phyloP scores from a whole-genome alignment of 345 rosid genomes.

The Eucalyptus lansdowneana region DNA sequence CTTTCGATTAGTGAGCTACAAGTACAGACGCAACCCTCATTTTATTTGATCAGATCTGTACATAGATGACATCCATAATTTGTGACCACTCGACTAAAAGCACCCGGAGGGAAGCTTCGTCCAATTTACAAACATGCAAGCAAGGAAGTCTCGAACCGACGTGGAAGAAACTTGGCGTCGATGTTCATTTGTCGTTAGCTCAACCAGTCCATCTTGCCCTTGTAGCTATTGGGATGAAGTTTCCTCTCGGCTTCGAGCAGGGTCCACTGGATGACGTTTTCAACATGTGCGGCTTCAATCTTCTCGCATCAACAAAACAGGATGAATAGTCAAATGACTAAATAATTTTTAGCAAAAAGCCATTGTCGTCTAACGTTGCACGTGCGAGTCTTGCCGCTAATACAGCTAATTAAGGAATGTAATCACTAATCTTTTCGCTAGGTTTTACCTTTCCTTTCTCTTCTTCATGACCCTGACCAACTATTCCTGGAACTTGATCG shows the following conservation, averaged over 20 bases:
- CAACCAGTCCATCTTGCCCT: background rate
- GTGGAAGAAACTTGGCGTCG: background rate
- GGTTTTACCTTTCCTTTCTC: background rate
- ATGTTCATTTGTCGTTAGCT: background rate
- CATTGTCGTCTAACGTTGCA: too few relatives aligned
- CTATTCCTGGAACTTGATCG: background rate
- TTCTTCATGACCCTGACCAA: background rate
- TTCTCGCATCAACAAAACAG: too few relatives aligned
- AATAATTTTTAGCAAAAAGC: too few relatives aligned
- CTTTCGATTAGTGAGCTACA: background rate
- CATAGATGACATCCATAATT: background rate
- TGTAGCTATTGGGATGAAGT: background rate
- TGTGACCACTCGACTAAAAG: background rate
- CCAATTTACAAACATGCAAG: background rate
- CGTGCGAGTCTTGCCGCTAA: too few relatives aligned
- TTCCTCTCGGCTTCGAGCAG: too few relatives aligned
- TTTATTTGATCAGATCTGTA: background rate
- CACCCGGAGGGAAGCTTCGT: background rate
- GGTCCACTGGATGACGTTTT: too few relatives aligned
- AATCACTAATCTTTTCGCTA: background rate
- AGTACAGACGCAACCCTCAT: background rate
- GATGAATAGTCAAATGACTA: too few relatives aligned
- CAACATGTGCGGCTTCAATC: too few relatives aligned
- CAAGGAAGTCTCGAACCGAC: background rate
- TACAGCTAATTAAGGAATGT: too few relatives aligned